A percentile compares a stretch with the other conserved stretches of the same genome.
phyloP scores from a whole-genome alignment of 2,329 filamentous ascomycete species.

The Stagonosporopsis chrysanthemi region DNA sequence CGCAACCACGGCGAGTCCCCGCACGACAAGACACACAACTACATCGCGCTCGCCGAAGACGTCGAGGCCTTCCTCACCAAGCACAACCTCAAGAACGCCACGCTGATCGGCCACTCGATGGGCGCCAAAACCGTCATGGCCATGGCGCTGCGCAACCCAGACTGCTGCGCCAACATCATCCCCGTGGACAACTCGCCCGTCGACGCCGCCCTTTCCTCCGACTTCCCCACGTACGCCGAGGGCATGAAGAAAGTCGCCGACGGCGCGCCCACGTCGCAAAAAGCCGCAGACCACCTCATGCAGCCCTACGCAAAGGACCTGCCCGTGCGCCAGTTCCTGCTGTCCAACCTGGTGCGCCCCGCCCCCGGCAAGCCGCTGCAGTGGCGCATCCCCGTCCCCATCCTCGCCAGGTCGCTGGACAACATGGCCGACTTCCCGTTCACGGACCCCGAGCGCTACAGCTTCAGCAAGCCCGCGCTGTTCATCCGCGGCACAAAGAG shows the following conservation, averaged over 20 bases:
- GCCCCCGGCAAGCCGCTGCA: conserved; percentile 64
- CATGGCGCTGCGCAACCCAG: conserved; percentile 75
- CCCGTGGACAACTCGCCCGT: conserved; percentile 93
- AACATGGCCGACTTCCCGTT: conserved; percentile 90
- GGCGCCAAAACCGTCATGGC: conserved; percentile 94
- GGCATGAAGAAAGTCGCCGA: conserved; percentile 85
- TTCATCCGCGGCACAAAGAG: conserved; percentile 81
- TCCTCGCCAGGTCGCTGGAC: conserved; percentile 71
- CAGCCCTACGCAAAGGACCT: conserved; percentile 75
- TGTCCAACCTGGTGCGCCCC: conserved; percentile 78
- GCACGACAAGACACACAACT: conserved; percentile 78
- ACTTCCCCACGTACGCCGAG: conserved; percentile 81
- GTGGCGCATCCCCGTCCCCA: conserved; percentile 81
- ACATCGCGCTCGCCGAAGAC: conserved; percentile 81
- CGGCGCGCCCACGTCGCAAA: conserved; percentile 70
- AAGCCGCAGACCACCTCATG: conserved; percentile 82
- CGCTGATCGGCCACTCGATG: conserved; percentile 95
- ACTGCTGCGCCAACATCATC: conserved; percentile 73
- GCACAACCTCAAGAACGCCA: conserved; percentile 73
- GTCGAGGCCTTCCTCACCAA: conserved; percentile 78
- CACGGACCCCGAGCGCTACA: conserved; percentile 70
- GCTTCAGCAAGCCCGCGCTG: conserved; percentile 79
- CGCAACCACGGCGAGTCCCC: conserved; percentile 93
- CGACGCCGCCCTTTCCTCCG: conserved; percentile 74
- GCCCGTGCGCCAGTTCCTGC: conserved; percentile 85